These are phyloP conservation scores for Magnolia officinalis DNA, from an alignment of 164 flowering plant species.

Conservation along the genomic window DNA sequence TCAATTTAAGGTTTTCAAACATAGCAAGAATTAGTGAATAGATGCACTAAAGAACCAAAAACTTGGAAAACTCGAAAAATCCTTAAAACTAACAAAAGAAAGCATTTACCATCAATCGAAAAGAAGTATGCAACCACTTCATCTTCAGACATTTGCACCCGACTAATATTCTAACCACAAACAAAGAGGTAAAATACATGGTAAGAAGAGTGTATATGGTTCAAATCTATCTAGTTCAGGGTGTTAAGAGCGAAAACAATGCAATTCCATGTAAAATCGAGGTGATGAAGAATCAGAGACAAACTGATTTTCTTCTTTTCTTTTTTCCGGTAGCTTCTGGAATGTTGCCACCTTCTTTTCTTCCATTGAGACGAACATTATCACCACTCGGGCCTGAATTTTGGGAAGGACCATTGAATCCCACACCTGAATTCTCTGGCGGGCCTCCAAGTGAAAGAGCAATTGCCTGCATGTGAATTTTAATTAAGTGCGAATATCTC, in stretches of 20 bases:
- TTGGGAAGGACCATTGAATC: constrained; percentile 12
- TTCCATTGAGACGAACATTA: constrained; percentile 17
- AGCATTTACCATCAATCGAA: constrained; percentile 71
- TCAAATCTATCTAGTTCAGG: background rate
- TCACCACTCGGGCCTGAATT: constrained; percentile 7
- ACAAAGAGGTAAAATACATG: constrained; percentile 1
- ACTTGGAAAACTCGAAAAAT: background rate
- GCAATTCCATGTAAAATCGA: background rate
- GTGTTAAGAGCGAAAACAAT: background rate
- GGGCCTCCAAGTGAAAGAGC: constrained; percentile 66
- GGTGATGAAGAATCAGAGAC: constrained; percentile 9
- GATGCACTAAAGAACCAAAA: background rate
- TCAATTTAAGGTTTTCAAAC: background rate
- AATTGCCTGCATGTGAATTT: constrained; percentile 58
- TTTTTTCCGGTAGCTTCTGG: constrained; percentile 35
- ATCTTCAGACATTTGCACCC: constrained; percentile 80
- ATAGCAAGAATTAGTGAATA: no score
- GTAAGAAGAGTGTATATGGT: background rate
- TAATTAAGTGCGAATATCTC: background rate
- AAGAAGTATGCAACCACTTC: constrained; percentile 72
- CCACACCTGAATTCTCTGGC: constrained; percentile 22
- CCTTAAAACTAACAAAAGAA: background rate
- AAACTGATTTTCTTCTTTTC: constrained; percentile 60
- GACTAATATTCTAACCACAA: constrained; percentile 38
- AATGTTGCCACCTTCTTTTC: constrained; percentile 17